Evolutionary conservation across 352 stramenopile genomes (phyloP).

Genomic region (Globisporangium radiosum): DNA sequence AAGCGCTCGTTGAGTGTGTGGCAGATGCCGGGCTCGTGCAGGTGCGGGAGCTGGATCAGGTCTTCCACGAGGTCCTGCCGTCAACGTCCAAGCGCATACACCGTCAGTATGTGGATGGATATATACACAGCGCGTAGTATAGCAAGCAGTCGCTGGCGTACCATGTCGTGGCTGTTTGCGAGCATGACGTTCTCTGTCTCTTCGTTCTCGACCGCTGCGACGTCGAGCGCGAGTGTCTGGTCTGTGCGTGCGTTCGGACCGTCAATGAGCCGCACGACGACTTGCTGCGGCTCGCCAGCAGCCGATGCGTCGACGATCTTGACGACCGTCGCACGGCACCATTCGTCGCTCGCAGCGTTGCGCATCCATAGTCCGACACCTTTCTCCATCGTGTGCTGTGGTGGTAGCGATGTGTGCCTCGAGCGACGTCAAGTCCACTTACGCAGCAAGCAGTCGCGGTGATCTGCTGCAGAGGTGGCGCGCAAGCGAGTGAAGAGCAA

Average conservation of each 20-base stretch:
- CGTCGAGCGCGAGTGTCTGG: slow-evolving; percentile 40
- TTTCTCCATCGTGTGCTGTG: slow-evolving; percentile 52
- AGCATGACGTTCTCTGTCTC: slow-evolving; percentile 49
- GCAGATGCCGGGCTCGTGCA: slow-evolving; percentile 93
- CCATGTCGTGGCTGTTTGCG: slow-evolving; percentile 83
- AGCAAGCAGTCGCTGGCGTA: slow-evolving; percentile 11
- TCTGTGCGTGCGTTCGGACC: slow-evolving; percentile 43
- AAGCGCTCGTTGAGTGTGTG: slow-evolving; percentile 91
- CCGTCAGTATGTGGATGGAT: no score
- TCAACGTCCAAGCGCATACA: background rate
- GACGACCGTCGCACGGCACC: slow-evolving; percentile 56
- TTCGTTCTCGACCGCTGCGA: slow-evolving; percentile 64
- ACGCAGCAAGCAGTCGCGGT: no score
- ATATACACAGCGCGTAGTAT: background rate
- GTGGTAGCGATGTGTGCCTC: background rate
- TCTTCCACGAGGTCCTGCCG: slow-evolving; percentile 81
- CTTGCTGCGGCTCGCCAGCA: slow-evolving; percentile 18
- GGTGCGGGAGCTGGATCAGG: slow-evolving; percentile 89
- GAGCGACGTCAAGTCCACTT: background rate
- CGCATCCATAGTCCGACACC: slow-evolving; percentile 73
- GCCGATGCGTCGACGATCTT: slow-evolving; percentile 20
- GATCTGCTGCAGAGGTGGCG: no score
- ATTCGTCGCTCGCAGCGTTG: slow-evolving; percentile 58
- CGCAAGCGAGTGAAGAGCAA: no score
- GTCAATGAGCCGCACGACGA: slow-evolving; percentile 49